Conservation (phyloP, 108 stramenopile species). For the Cyclotella distinguenda region DNA sequence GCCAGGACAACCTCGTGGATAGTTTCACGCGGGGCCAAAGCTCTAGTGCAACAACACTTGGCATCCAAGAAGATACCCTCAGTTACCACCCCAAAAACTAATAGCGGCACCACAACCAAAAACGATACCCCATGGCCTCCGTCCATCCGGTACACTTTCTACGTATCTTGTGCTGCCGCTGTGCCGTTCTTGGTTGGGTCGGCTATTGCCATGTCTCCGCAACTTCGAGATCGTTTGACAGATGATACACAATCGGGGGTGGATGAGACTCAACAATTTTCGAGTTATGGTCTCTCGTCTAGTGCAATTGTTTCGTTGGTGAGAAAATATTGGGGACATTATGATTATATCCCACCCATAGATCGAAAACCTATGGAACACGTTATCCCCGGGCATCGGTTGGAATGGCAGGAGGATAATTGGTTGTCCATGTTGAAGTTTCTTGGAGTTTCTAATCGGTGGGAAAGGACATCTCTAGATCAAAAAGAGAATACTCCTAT, state of each 20-base stretch:
- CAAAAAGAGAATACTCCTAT: constrained; percentile 15
- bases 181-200: constrained; percentile 38
- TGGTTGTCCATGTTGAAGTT: constrained; percentile 26
- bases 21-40: constrained; percentile 36
- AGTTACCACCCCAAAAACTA: not conserved
- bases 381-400: constrained; percentile 15
- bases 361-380: constrained; percentile 12
- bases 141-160: constrained; percentile 30
- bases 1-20: constrained; percentile 6
- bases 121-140: constrained; percentile 36
- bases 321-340: constrained; percentile 29
- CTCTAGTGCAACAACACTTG: constrained; percentile 19
- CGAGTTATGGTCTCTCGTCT: not conserved
- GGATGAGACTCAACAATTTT: too few relatives aligned
- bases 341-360: constrained; percentile 24
- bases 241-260: constrained; percentile 25
- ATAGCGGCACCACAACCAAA: not conserved
- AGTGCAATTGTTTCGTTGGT: constrained; percentile 19
- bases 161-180: constrained; percentile 22
- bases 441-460: constrained; percentile 11
- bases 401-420: constrained; percentile 33
- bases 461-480: not conserved
- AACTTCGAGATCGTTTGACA: constrained; percentile 26
- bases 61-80: constrained; percentile 10
- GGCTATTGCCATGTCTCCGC: constrained; percentile 32